Evolutionary conservation across 306 rosid genomes (phyloP), one percentile per base, ranked within the genome.

Genomic region (Myrica gale): DNA sequence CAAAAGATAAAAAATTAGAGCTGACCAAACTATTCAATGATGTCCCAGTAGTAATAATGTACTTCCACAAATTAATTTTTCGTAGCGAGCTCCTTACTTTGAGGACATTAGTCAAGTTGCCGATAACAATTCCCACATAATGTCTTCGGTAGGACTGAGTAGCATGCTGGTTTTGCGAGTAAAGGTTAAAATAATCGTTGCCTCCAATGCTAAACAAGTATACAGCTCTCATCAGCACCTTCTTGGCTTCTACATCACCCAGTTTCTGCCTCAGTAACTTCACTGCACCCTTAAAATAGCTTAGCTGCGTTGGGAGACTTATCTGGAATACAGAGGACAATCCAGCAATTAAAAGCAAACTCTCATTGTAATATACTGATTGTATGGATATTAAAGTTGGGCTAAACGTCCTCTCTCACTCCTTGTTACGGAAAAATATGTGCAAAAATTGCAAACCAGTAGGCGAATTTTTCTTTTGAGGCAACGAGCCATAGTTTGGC

Each of bases 191-290:
- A 32, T 85, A 87, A 43, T 87, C 90, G n/a, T 79, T 84, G 75
- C 63, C 65, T 51, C 89, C 87, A 19, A 75, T 65, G 47, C 82
- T 69, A 43, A 84, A 68, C 67, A 87, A 72, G 84, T 82, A 84
- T 0, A 87, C 85, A 39, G 80, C 82, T 50, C 66, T 71, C 4
- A 77, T 74, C 60, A 85, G 20, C 42, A 83, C 32, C 65, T 39
- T 57, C 37, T 71, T 63, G 68, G 81, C 85, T 79, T 72, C 77
- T 47, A 41, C 19, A 23, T 83, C 71, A 0, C 87, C 85, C 19
- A 87, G 56, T 47, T 74, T 42, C 6, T 46, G 13, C 65, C 63
- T 79, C 71, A 76, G 74, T 39, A 73, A 19, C 37, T 69, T 78
- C 81, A 37, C 76, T 8, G 69, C 82, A 7, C 69, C 73, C 76